Base-by-base conservation (phyloP, 441 rosid genomes). In the Metrosideros polymorpha region DNA sequence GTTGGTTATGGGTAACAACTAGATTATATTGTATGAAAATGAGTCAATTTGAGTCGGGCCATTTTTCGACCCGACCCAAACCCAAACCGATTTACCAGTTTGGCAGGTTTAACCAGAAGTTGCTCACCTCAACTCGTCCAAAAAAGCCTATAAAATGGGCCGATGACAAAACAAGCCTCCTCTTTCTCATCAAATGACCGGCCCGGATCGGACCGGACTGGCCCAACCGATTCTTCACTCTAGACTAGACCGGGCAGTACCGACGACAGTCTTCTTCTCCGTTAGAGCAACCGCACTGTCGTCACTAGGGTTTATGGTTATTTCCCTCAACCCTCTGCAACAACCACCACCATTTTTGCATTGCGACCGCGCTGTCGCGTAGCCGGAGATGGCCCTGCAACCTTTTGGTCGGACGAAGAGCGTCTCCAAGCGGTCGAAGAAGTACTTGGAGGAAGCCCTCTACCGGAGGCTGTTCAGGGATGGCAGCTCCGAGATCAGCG, bases 361-460 rank as follows among this genome's bases (percentile, higher is more conserved):
- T n/a, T 10, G 79, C 39, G 12, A 3, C n/a, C 79, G 9, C 9
- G 79, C 79, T 13, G 49, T 1, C 47, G n/a, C 22, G 49, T 42
- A 7, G 47, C 47, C 47, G 35, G 66, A 83, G 86, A 90, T 90
- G 94, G 88, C 91, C 88, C 86, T 92, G 79, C 92, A 89, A 29
- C 86, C 88, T 54, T 88, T 90, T 15, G 94, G 95, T 53, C 91
- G 95, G 27, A 90, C 93, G 43, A 93, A 89, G 90, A 90, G 84
- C 83, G 88, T 91, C 42, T 30, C 91, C 35, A 91, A 87, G 86
- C 90, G 95, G 86, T 95, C 96, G 57, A 93, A 88, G 86, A 96
- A 94, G 94, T 94, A 96, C 93, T 83, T 97, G 84, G 99, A 96
- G 66, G 97, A 94, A 87, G 93, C 99, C 3, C 95, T 97, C 56